Percentiles rank a stretch among this genome's conserved stretches.
These are phyloP conservation scores for Ogataea zsoltii DNA, from an alignment of 805 yeast species.

Conservation along the genomic window DNA sequence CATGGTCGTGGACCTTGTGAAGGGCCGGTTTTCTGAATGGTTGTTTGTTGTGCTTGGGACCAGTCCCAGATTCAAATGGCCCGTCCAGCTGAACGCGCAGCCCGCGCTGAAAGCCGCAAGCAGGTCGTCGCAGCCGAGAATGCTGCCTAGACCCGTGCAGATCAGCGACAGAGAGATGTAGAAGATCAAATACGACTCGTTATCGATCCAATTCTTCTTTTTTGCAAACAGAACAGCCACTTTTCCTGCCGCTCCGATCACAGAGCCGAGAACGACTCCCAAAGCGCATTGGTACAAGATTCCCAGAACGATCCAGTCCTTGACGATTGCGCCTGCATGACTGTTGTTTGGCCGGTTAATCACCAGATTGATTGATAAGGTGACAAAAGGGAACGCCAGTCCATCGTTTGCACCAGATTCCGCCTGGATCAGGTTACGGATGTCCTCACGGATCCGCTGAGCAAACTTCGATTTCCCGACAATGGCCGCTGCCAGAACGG, in stretches of 20 bases:
- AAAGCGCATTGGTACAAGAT: constrained; percentile 79
- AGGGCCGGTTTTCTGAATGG: too few relatives aligned
- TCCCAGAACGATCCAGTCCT: constrained; percentile 78
- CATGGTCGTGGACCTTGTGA: too few relatives aligned
- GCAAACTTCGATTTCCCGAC: constrained; percentile 95
- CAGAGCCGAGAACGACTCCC: constrained; percentile 73
- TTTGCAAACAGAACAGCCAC: constrained; percentile 77
- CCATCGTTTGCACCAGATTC: constrained; percentile 94
- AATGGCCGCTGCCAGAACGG: constrained; percentile 92
- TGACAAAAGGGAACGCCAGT: constrained; percentile 90
- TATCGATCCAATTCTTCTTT: constrained; percentile 65
- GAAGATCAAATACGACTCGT: constrained; percentile 86
- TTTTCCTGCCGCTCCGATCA: constrained; percentile 70
- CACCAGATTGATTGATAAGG: constrained; percentile 66
- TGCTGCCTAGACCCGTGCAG: constrained; percentile 88
- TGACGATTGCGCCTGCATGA: constrained; percentile 64
- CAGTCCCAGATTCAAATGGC: constrained; percentile 36
- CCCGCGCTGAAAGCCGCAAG: constrained; percentile 92
- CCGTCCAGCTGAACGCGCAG: constrained; percentile 92
- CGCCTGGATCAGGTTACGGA: constrained; percentile 78
- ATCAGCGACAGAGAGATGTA: constrained; percentile 79
- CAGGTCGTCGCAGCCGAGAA: constrained; percentile 86
- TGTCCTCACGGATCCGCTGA: constrained; percentile 87
- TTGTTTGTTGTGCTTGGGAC: constrained; percentile 2
- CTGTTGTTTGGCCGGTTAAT: constrained; percentile 50